Base-by-base conservation (phyloP, 176 grass and related monocot genomes). In the Paspalum vaginatum region DNA sequence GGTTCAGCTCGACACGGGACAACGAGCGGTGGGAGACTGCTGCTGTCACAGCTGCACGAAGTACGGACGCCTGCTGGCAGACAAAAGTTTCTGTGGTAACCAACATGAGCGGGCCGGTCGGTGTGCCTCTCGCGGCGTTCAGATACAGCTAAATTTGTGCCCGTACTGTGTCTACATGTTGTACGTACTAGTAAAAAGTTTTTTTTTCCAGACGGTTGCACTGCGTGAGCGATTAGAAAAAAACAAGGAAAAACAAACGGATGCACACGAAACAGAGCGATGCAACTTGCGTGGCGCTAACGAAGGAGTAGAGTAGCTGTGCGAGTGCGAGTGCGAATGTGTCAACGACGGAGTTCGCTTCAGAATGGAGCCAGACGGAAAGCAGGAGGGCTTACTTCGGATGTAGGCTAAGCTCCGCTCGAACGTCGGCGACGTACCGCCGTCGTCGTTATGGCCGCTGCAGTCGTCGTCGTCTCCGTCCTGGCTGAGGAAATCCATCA, bases 401-500 rank as follows among this genome's bases (percentile, higher is more conserved):
- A 93, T 79, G 59, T 69, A 83, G 41, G 84, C 68, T 8, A 97
- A 32, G 77, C 55, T 89, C 38, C 38, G 88, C 68, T 88, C 66
- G 55, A 93, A 91, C 26, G 83, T 70, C 55, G 77, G 79, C 14
- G 85, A 87, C 9, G 70, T 64, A 14, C 45, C 85, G 15, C 80
- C 64, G 27, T 68, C 70, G 3, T 74, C 81, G 9, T 68, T 26
- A 0, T 32, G 5, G 53, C 60, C 45, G 40, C 68, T 47, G 38
- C 68, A 74, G 65, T 56, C 4, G 42, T 78, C 53, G 24, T 85
- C 87, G 17, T 90, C 85, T 40, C 83, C 85, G 2, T 93, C 86
- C 61, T 91, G 68, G 32, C 81, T 85, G 11, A 47, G 94, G 71
- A 97, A 93, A 51, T 93, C 94, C 94, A 97, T 91, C 39, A 97